phyloP scores from a whole-genome alignment of 2,329 filamentous ascomycete species.

The Clarireedia paspali region DNA sequence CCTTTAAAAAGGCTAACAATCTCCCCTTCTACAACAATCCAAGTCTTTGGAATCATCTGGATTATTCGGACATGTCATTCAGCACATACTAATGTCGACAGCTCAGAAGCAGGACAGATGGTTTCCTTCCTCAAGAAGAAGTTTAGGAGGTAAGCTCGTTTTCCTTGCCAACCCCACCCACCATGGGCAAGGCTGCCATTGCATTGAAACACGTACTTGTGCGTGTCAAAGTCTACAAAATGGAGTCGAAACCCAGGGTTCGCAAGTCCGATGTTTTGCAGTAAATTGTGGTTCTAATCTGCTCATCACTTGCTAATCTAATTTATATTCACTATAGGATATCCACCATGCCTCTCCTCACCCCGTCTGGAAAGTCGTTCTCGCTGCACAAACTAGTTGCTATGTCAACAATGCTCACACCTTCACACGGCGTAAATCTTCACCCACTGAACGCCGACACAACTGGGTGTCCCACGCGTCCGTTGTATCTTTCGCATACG shows the following conservation, averaged over 20 bases:
- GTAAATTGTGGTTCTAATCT: conserved; percentile 1
- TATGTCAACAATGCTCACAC: conserved; percentile 28
- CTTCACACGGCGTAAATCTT: conserved; percentile 19
- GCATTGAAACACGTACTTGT: background rate
- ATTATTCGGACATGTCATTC: background rate
- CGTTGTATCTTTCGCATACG: conserved; percentile 38
- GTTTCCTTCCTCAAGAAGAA: conserved; percentile 4
- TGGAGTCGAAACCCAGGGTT: background rate
- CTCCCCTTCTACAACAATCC: too few species aligned
- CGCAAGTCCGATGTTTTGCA: conserved; percentile 2
- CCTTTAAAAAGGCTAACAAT: background rate
- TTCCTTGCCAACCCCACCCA: background rate
- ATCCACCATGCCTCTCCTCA: conserved; percentile 17
- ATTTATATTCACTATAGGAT: background rate
- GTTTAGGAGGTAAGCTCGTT: conserved; percentile 1
- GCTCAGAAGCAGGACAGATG: background rate
- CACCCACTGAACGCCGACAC: conserved; percentile 9
- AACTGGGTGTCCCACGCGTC: conserved; percentile 16
- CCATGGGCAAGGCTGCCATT: background rate
- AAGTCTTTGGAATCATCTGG: too few species aligned
- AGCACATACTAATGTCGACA: background rate
- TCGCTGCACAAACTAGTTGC: conserved; percentile 30
- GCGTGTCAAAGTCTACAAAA: background rate
- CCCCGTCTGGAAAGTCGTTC: conserved; percentile 25
- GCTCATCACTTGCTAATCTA: conserved; percentile 3